A percentile compares a stretch with the other conserved stretches of the same genome.
Evolutionary conservation across 2,329 filamentous ascomycete species (phyloP).

Genomic region (Exutisphaerella laricina): DNA sequence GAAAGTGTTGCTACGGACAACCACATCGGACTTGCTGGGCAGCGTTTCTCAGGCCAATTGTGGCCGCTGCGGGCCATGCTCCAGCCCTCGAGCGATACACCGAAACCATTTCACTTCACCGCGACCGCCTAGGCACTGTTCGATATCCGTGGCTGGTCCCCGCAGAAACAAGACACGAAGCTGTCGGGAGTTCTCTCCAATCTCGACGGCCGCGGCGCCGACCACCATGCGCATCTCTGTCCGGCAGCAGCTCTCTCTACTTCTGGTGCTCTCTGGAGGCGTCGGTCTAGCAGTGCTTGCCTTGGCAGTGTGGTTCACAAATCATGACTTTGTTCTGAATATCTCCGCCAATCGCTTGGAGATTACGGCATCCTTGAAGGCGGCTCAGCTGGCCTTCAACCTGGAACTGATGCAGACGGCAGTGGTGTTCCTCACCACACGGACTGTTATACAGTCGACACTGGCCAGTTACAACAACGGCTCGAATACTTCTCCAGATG

Average conservation of each 20-base stretch:
- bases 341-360: conserved; percentile 56
- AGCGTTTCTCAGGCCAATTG: neutral
- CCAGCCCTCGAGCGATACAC: neutral
- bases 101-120: neutral
- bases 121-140: neutral
- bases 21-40: neutral
- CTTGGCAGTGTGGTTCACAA: conserved; percentile 65
- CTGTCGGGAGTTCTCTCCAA: neutral
- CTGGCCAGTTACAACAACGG: conserved; percentile 48
- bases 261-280: conserved; percentile 71
- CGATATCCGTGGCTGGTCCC: neutral
- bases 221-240: conserved; percentile 73
- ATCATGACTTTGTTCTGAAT: conserved; percentile 56
- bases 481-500: conserved; percentile 48
- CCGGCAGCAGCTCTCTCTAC: conserved; percentile 74
- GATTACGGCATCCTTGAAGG: conserved; percentile 79
- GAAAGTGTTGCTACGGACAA: neutral
- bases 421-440: conserved; percentile 64
- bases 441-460: conserved; percentile 49
- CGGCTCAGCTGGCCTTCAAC: conserved; percentile 74
- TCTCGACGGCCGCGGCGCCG: neutral
- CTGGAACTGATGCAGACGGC: conserved; percentile 73
- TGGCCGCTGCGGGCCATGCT: conserved; percentile 1
- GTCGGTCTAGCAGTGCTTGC: conserved; percentile 71
- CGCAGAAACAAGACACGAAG: neutral